phyloP scores from a whole-genome alignment of 2,329 filamentous ascomycete species.

The Ophiocordyceps camponoti-floridani region DNA sequence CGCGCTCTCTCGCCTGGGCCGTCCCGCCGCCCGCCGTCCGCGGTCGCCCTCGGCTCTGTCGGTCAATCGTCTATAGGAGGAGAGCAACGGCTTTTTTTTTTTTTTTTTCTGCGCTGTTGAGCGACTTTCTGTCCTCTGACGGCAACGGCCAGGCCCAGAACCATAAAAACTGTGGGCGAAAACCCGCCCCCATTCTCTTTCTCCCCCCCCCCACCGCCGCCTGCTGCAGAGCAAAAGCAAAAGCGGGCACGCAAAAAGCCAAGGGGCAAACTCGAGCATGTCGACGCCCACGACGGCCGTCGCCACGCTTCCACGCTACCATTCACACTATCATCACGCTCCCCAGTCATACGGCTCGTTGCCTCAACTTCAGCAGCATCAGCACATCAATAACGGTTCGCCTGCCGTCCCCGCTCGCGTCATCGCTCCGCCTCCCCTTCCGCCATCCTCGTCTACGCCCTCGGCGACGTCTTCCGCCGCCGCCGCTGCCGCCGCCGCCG shows the following conservation, averaged over 20 bases:
- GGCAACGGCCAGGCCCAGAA: too few species aligned
- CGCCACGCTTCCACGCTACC: slow-evolving; percentile 52
- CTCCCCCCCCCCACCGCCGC: too few species aligned
- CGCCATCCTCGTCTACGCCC: slow-evolving; percentile 8
- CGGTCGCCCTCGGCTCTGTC: not conserved
- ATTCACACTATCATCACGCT: slow-evolving; percentile 49
- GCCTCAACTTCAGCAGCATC: slow-evolving; percentile 16
- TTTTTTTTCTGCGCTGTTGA: too few species aligned
- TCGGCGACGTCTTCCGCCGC: slow-evolving; percentile 8
- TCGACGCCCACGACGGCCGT: slow-evolving; percentile 68
- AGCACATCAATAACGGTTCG: too few species aligned
- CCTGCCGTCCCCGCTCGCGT: too few species aligned
- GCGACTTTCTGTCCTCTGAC: too few species aligned
- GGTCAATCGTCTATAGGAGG: not conserved
- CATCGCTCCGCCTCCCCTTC: slow-evolving; percentile 11
- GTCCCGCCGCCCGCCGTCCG: not conserved
- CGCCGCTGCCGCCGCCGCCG: slow-evolving; percentile 8
- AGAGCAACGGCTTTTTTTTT: too few species aligned
- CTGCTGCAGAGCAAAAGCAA: not conserved
- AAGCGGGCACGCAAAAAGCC: not conserved
- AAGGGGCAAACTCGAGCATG: slow-evolving; percentile 27
- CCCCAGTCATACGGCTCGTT: slow-evolving; percentile 23
- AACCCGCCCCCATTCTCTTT: not conserved
- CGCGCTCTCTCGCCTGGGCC: not conserved
- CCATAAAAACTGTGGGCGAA: not conserved